A percentile compares a stretch with the other conserved stretches of the same genome.
phyloP scores from a whole-genome alignment of 768 basidiomycete genomes.

The Mycena alexandri region DNA sequence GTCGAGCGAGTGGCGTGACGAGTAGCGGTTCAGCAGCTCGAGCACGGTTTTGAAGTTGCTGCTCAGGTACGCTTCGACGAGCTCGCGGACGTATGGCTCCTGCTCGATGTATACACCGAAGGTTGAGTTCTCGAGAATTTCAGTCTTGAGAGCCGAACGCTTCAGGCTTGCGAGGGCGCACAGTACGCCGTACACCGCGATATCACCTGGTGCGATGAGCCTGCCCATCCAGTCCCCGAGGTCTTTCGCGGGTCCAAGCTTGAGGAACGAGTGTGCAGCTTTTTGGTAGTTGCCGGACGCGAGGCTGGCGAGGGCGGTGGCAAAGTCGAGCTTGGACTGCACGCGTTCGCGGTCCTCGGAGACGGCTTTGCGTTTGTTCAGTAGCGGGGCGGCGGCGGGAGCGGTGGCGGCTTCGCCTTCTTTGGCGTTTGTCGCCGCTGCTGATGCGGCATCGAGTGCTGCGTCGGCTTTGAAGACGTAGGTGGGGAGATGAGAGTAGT shows the following conservation, averaged over 20 bases:
- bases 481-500: constrained; percentile 89
- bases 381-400: constrained; percentile 29
- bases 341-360: constrained; percentile 75
- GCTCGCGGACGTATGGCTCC: constrained; percentile 88
- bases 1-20: constrained; percentile 80
- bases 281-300: constrained; percentile 82
- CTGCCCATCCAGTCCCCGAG: constrained; percentile 87
- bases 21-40: constrained; percentile 78
- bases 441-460: constrained; percentile 75
- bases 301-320: constrained; percentile 81
- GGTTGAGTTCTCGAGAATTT: constrained; percentile 74
- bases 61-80: constrained; percentile 87
- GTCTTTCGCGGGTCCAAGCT: constrained; percentile 72
- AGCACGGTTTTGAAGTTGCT: constrained; percentile 90
- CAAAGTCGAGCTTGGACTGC: constrained; percentile 85
- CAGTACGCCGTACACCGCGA: constrained; percentile 88
- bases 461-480: constrained; percentile 98
- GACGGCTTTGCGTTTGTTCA: constrained; percentile 55
- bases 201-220: constrained; percentile 85
- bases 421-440: constrained; percentile 47
- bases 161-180: constrained; percentile 86
- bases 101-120: constrained; percentile 87
- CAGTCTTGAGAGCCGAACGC: constrained; percentile 76
- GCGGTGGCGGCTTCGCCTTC: constrained; percentile 35
- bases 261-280: constrained; percentile 81